Evolutionary conservation across 1,284 basidiomycete genomes (phyloP).

Genomic region (Ceratobasidium sp.): DNA sequence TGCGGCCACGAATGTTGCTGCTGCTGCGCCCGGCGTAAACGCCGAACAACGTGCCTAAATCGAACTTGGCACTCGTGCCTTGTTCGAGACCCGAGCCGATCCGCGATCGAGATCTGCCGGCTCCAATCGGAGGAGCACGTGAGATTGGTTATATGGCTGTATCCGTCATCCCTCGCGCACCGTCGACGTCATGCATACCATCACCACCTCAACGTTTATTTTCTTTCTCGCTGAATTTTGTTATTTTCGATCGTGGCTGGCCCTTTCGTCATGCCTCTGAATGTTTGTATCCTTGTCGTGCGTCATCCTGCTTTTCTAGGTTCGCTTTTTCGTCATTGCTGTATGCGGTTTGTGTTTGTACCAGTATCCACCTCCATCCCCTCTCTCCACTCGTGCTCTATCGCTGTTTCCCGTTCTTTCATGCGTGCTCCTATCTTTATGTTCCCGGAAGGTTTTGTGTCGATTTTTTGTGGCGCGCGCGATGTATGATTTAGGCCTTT

Average conservation of each 20-base stretch:
- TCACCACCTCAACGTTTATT: background rate
- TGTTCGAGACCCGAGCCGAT: background rate
- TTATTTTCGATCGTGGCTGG: conserved; percentile 17
- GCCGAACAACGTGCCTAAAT: conserved; percentile 21
- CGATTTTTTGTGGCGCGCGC: background rate
- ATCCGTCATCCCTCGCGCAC: conserved; percentile 3
- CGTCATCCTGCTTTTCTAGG: conserved; percentile 6
- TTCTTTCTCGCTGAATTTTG: too few species aligned
- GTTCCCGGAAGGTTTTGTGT: conserved; percentile 12
- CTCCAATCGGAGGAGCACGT: background rate
- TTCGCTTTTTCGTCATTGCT: background rate
- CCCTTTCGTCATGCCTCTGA: conserved; percentile 11
- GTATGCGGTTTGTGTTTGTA: background rate
- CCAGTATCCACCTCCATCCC: background rate
- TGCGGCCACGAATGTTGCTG: conserved; percentile 13
- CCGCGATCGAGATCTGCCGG: background rate
- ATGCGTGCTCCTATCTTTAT: conserved; percentile 28
- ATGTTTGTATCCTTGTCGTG: background rate
- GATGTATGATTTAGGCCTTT: conserved; percentile 16
- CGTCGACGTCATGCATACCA: background rate
- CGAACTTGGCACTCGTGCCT: background rate
- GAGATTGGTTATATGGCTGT: background rate
- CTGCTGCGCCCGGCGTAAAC: background rate
- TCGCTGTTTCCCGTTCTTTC: background rate
- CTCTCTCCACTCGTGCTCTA: background rate